Percentiles rank a stretch among this genome's conserved stretches.
These are phyloP conservation scores for Colletotrichum liaoningense DNA, from an alignment of 2,329 filamentous ascomycete species.

Conservation along the genomic window DNA sequence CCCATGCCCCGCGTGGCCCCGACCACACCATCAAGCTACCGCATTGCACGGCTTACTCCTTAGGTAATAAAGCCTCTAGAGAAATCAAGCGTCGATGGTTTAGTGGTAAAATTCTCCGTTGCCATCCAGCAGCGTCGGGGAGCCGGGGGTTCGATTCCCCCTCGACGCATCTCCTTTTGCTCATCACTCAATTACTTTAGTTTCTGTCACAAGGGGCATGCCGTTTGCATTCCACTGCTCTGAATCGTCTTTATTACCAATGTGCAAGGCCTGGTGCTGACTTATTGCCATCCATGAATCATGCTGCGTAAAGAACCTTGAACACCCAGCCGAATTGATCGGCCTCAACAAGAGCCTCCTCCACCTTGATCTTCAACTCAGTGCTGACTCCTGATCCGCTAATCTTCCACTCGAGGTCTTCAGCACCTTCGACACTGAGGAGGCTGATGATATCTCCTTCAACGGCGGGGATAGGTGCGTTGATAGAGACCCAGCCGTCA, in stretches of 20 bases:
- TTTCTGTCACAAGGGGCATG: not conserved
- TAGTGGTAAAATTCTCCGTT: conserved; percentile 36
- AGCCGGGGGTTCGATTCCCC: not conserved
- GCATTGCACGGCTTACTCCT: too few relatives aligned
- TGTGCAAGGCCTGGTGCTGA: not conserved
- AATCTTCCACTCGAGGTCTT: conserved; percentile 27
- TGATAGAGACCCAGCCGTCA: conserved; percentile 50
- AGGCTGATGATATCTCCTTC: conserved; percentile 54
- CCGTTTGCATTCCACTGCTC: not conserved
- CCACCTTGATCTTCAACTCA: conserved; percentile 33
- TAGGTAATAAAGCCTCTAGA: too few relatives aligned
- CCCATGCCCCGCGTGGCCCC: too few relatives aligned
- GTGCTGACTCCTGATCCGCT: conserved; percentile 36
- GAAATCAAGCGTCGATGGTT: conserved; percentile 25
- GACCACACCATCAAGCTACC: too few relatives aligned
- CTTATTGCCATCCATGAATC: too few relatives aligned
- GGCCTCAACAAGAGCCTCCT: conserved; percentile 44
- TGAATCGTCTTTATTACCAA: not conserved
- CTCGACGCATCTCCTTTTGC: not conserved
- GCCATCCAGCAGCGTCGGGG: conserved; percentile 27
- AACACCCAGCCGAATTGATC: conserved; percentile 53
- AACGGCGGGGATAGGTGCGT: conserved; percentile 58
- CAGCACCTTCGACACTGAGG: conserved; percentile 51
- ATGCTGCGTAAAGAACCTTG: conserved; percentile 39
- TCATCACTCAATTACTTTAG: accelerated